phyloP scores from a whole-genome alignment of 139 green algal species.

The Volvox africanus region DNA sequence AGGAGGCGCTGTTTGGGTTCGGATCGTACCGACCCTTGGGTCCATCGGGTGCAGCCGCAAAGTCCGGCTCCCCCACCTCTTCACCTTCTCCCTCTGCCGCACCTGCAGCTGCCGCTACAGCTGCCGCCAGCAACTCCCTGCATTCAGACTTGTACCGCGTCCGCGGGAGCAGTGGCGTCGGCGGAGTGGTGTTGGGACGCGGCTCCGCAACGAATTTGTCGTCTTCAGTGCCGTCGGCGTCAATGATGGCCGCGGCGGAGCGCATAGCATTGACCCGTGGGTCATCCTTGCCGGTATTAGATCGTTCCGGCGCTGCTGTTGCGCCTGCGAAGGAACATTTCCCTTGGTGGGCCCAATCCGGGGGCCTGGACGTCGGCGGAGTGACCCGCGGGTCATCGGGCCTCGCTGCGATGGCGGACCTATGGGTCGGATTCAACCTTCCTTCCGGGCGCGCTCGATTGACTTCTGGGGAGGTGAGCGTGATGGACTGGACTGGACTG shows the following conservation, averaged over 20 bases:
- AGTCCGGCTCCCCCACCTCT: background rate
- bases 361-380: background rate
- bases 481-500: too few relatives aligned
- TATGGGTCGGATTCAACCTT: slow-evolving; percentile 31
- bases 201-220: background rate
- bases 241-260: background rate
- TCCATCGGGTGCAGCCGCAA: background rate
- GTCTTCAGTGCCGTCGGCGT: background rate
- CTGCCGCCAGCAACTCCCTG: background rate
- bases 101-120: background rate
- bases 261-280: background rate
- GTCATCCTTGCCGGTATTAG: too few relatives aligned
- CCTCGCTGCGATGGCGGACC: background rate
- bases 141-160: background rate
- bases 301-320: too few relatives aligned
- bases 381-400: background rate
- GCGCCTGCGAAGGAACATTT: background rate
- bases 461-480: background rate
- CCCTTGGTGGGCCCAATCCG: slow-evolving; percentile 22
- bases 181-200: background rate
- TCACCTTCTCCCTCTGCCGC: background rate
- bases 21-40: background rate
- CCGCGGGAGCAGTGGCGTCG: background rate
- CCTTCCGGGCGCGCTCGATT: background rate
- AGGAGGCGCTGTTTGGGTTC: background rate